phyloP scores from a whole-genome alignment of 768 basidiomycete species.

The Trametes villosa region DNA sequence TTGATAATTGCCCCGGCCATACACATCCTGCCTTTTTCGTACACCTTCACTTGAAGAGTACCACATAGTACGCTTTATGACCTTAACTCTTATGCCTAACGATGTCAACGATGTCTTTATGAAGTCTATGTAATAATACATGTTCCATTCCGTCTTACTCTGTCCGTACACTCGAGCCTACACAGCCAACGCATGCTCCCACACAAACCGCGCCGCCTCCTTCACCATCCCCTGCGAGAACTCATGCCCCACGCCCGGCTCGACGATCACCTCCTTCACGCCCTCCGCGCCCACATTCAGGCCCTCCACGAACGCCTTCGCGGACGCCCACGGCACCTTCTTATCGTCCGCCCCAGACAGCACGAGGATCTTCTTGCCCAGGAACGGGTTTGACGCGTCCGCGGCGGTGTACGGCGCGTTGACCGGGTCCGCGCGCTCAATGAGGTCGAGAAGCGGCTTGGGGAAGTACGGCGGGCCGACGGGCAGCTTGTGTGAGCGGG shows the following conservation, averaged over 20 bases:
- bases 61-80: too few relatives aligned
- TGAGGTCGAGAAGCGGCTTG: constrained; percentile 48
- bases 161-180: background rate
- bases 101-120: background rate
- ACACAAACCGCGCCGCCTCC: constrained; percentile 43
- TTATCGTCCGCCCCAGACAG: constrained; percentile 68
- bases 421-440: constrained; percentile 52
- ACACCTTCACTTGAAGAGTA: too few relatives aligned
- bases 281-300: constrained; percentile 59
- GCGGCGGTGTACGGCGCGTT: constrained; percentile 44
- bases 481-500: constrained; percentile 45
- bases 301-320: constrained; percentile 56
- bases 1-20: too few relatives aligned
- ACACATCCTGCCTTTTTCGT: too few relatives aligned
- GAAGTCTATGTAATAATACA: background rate
- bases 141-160: background rate
- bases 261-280: constrained; percentile 57
- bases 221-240: constrained; percentile 64
- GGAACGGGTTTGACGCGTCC: constrained; percentile 57
- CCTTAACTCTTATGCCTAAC: too few relatives aligned
- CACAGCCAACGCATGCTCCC: constrained; percentile 27
- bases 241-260: constrained; percentile 62
- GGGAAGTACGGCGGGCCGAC: constrained; percentile 63
- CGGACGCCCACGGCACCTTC: constrained; percentile 68
- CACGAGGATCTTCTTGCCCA: constrained; percentile 74